phyloP scores from a whole-genome alignment of 495 filamentous ascomycete genomes.

The Patellaria atrata region DNA sequence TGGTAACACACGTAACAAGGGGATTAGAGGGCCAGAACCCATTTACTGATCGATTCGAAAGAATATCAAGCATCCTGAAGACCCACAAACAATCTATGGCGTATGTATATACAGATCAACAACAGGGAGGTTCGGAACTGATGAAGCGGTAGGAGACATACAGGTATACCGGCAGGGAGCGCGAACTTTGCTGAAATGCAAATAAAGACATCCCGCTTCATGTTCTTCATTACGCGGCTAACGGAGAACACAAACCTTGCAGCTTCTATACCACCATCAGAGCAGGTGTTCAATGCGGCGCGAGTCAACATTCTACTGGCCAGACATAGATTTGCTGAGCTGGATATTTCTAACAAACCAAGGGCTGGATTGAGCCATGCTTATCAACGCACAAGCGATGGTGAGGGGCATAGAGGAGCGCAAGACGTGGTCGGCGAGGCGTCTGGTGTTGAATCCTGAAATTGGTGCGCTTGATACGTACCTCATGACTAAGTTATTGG shows the following conservation, averaged over 20 bases:
- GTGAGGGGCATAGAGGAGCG: no score
- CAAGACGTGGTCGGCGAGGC: no score
- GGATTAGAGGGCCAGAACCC: conserved; percentile 64
- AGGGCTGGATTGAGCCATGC: conserved; percentile 16
- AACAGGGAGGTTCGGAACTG: no score
- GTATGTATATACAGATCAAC: conserved; percentile 21
- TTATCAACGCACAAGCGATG: no score
- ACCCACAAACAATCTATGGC: conserved; percentile 80
- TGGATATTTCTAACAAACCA: conserved; percentile 24
- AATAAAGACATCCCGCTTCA: conserved; percentile 60
- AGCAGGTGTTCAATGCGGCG: conserved; percentile 75
- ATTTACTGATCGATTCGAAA: conserved; percentile 81
- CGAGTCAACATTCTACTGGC: conserved; percentile 80
- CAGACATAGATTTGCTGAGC: conserved; percentile 54
- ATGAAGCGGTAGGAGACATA: conserved; percentile 29
- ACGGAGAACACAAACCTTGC: conserved; percentile 96
- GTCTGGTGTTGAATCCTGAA: no score
- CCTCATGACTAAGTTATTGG: no score
- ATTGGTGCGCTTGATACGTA: no score
- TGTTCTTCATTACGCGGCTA: conserved; percentile 80
- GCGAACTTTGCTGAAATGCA: conserved; percentile 52
- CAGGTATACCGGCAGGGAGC: conserved; percentile 23
- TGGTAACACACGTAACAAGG: conserved; percentile 72
- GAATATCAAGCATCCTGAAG: conserved; percentile 91
- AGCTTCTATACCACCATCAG: conserved; percentile 74